Base-by-base conservation (phyloP, 306 rosid species). In the Fragaria iinumae region DNA sequence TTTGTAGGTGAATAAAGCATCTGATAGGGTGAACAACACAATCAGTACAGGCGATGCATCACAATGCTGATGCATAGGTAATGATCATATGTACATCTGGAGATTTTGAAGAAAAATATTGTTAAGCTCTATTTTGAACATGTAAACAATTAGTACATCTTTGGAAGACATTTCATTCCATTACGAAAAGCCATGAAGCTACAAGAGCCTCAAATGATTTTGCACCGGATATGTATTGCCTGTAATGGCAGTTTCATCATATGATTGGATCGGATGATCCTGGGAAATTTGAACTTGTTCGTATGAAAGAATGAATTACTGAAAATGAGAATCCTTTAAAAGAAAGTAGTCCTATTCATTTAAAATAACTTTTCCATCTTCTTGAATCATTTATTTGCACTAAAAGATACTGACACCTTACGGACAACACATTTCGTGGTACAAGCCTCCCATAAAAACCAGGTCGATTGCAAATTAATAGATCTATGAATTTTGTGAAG, bases 1-100 rank as follows among this genome's bases (percentile, higher is more conserved):
- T 73, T 50, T 69, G 69, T 29, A 82, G 88, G 88, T 73, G 29
- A 69, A 76, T 73, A 85, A 62, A 34, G 84, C 86, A 43, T 62
- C 55, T 14, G 82, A 79, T 11, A 79, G 88, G 67, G 86, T 82
- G 2, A 23, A 49, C 17, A 41, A 23, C 49, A 21, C 48, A 55
- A 64, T 43, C 67, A 38, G 29, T 14, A 9, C 55, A 5, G 14
- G 7, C 17, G 56, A 72, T 41, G 75, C 76, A 39, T 7, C 8
- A 14, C 25, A 75, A 77, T 16, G 21, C n/a, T 9, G 50, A 44
- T 13, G 39, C 12, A 34, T 13, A 48, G 23, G 64, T 34, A 6
- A 53, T 18, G 45, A 20, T 71, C 67, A 14, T 62, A 62, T 29
- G 17, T 62, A 29, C 20, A 62, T 62, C 17, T 27, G 39, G 20